Evolutionary conservation across 352 stramenopile genomes (phyloP).

Genomic region (Phytopythium vexans): DNA sequence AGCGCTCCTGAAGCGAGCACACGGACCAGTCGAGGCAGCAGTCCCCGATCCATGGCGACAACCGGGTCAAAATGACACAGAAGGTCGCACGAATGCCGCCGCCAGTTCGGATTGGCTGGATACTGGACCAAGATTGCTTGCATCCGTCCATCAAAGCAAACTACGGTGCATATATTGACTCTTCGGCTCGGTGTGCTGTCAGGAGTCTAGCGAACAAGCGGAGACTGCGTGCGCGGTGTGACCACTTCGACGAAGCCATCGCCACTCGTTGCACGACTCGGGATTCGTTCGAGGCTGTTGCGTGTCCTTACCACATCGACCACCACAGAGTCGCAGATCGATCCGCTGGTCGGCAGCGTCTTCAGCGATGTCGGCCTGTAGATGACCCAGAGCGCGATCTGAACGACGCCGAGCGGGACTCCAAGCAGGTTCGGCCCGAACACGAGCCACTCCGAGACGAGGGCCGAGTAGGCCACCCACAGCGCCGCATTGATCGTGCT

Average conservation of each 20-base stretch:
- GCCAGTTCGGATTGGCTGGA: too few species aligned
- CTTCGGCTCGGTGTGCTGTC: not conserved
- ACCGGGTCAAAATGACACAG: too few species aligned
- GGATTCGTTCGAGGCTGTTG: conserved; percentile 2
- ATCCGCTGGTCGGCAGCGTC: not conserved
- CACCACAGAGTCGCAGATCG: not conserved
- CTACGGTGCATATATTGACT: not conserved
- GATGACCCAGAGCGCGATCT: conserved; percentile 23
- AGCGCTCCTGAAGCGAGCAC: too few species aligned
- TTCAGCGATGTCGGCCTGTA: conserved; percentile 2
- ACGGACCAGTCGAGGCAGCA: too few species aligned
- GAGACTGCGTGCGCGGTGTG: too few species aligned
- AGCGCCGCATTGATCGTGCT: conserved; percentile 25
- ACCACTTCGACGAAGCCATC: not conserved
- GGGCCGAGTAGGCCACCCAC: conserved; percentile 26
- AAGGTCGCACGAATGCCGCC: too few species aligned
- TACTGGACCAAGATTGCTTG: too few species aligned
- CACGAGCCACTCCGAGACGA: conserved; percentile 21
- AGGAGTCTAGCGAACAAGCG: not conserved
- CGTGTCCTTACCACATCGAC: not conserved
- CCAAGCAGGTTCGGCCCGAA: conserved; percentile 15
- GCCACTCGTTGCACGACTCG: not conserved
- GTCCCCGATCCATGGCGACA: too few species aligned
- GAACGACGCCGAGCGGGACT: conserved; percentile 11
- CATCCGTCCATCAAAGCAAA: too few species aligned